These are phyloP conservation scores for Didymella segeticola DNA, from an alignment of 2,329 filamentous ascomycete genomes.

Conservation along the genomic window DNA sequence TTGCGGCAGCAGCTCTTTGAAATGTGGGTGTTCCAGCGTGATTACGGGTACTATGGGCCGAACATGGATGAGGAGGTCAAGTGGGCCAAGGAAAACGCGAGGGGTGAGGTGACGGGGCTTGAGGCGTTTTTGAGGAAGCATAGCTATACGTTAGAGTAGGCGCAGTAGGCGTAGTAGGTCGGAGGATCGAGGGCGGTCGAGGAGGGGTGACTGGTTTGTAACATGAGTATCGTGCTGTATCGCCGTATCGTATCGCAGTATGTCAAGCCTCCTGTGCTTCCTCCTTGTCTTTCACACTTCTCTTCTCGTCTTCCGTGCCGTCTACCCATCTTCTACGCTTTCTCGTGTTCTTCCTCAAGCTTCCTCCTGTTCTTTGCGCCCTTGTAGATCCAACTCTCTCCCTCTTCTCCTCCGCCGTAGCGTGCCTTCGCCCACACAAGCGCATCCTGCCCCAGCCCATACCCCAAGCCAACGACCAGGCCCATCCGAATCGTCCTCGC, in stretches of 20 bases:
- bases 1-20: slow-evolving; percentile 30
- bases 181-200: not conserved
- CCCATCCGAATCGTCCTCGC: slow-evolving; percentile 76
- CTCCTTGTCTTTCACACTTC: not conserved
- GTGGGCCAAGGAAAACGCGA: slow-evolving; percentile 35
- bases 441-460: slow-evolving; percentile 81
- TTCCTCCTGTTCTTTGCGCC: slow-evolving; percentile 43
- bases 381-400: slow-evolving; percentile 53
- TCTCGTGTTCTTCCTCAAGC: not conserved
- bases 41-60: slow-evolving; percentile 42
- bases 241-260: not conserved
- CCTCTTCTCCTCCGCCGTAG: slow-evolving; percentile 17
- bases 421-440: slow-evolving; percentile 65
- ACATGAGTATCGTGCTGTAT: too few species aligned
- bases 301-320: not conserved
- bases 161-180: not conserved
- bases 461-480: slow-evolving; percentile 77
- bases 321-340: not conserved
- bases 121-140: slow-evolving; percentile 37
- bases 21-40: slow-evolving; percentile 34
- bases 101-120: slow-evolving; percentile 32
- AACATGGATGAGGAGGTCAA: slow-evolving; percentile 30
- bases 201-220: not conserved
- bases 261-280: not conserved
- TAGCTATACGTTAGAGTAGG: slow-evolving; percentile 30